phyloP scores from a whole-genome alignment of 768 basidiomycete genomes.

The Leccinum rimulosum region DNA sequence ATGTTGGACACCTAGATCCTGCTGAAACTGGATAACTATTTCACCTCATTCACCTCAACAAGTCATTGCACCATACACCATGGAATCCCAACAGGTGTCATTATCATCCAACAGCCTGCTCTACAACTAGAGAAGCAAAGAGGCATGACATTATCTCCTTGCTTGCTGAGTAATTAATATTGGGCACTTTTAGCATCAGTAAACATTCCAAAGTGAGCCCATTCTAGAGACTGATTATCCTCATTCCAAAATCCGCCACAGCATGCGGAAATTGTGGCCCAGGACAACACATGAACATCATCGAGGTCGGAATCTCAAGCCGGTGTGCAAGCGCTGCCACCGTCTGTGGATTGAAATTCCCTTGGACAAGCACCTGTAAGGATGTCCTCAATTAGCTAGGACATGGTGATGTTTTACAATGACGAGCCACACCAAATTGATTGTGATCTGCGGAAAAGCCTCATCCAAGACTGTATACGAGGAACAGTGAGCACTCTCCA shows the following conservation, averaged over 20 bases:
- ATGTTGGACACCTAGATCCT: too few species aligned
- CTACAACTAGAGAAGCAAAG: too few species aligned
- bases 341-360: conserved; percentile 41
- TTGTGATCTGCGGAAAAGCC: conserved; percentile 62
- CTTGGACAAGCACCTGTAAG: conserved; percentile 44
- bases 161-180: too few species aligned
- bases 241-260: conserved; percentile 50
- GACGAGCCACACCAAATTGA: conserved; percentile 46
- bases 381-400: background rate
- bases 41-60: too few species aligned
- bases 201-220: too few species aligned
- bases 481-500: background rate
- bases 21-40: too few species aligned
- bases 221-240: conserved; percentile 39
- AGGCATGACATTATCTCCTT: too few species aligned
- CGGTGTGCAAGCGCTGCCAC: conserved; percentile 50
- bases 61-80: too few species aligned
- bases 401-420: background rate
- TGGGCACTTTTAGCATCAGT: too few species aligned
- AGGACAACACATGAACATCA: conserved; percentile 67
- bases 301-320: conserved; percentile 47
- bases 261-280: conserved; percentile 41
- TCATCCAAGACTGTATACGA: conserved; percentile 49
- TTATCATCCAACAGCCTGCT: too few species aligned
- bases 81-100: too few species aligned